Conservation (phyloP, 768 basidiomycete species). For the Tephrocybe sp. region DNA sequence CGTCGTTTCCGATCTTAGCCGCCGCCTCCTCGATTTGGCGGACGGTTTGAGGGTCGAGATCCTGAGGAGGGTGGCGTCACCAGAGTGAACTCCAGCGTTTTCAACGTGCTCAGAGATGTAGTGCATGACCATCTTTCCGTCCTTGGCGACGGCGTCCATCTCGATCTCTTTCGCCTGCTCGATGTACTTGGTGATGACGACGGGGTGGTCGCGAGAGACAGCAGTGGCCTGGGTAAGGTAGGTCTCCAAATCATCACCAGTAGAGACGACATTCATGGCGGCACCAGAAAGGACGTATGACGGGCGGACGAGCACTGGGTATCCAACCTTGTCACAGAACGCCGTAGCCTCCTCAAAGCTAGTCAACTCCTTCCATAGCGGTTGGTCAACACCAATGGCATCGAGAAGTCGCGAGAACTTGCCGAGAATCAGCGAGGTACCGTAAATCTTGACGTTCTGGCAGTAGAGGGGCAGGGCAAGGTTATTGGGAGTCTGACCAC, state of each 20-base stretch:
- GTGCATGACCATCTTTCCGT: conserved; percentile 99
- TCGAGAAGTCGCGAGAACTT: conserved; percentile 98
- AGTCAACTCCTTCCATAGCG: conserved; percentile 94
- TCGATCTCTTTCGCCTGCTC: conserved; percentile 99
- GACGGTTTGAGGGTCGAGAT: conserved; percentile 95
- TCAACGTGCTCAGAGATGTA: conserved; percentile 99
- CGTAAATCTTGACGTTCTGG: conserved; percentile 97
- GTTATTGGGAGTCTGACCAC: conserved; percentile 98
- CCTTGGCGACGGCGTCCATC: conserved; percentile 98
- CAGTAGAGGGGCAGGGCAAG: conserved; percentile 94
- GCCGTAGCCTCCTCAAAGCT: conserved; percentile 81
- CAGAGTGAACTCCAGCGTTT: conserved; percentile 98
- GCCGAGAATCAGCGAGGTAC: conserved; percentile 97
- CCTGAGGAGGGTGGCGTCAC: conserved; percentile 97
- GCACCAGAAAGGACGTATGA: conserved; percentile 99
- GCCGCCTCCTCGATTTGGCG: conserved; percentile 96
- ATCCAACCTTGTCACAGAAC: conserved; percentile 93
- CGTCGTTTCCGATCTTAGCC: conserved; percentile 95
- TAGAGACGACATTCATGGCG: conserved; percentile 99
- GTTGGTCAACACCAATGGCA: conserved; percentile 98
- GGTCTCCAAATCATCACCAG: conserved; percentile 82
- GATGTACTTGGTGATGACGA: conserved; percentile 99
- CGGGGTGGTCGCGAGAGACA: conserved; percentile 94
- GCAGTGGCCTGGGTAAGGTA: conserved; percentile 95
- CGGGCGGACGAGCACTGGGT: conserved; percentile 93